Conservation (phyloP, 2,329 filamentous ascomycete genomes). For the Pyricularia sp. region DNA sequence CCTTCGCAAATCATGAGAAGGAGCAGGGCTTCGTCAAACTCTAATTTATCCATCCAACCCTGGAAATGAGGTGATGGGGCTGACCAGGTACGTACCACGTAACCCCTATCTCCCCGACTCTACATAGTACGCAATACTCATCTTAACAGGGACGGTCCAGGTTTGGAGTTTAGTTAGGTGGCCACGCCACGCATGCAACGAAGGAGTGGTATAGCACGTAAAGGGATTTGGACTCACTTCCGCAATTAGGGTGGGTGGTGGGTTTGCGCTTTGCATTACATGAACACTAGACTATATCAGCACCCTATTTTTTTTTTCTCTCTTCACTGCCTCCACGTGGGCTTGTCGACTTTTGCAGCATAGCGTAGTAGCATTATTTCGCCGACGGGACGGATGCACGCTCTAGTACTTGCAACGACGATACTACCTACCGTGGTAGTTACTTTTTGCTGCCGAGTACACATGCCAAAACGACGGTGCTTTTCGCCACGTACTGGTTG, state of each 20-base stretch:
- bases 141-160: background rate
- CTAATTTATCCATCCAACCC: background rate
- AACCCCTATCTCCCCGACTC: background rate
- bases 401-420: background rate
- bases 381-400: background rate
- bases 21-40: background rate
- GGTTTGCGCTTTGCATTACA: background rate
- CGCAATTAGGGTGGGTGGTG: background rate
- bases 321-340: background rate
- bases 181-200: background rate
- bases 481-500: background rate
- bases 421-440: background rate
- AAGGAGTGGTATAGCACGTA: background rate
- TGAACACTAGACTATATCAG: background rate
- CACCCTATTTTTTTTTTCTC: background rate
- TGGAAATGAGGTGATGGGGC: background rate
- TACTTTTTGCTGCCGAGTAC: background rate
- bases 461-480: background rate
- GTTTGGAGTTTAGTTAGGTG: background rate
- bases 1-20: background rate
- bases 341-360: background rate
- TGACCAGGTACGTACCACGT: background rate
- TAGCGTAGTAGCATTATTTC: background rate
- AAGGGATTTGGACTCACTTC: no score
- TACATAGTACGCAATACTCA: background rate